Evolutionary conservation across 2,329 filamentous ascomycete species (phyloP).

Genomic region (Claviceps africana): DNA sequence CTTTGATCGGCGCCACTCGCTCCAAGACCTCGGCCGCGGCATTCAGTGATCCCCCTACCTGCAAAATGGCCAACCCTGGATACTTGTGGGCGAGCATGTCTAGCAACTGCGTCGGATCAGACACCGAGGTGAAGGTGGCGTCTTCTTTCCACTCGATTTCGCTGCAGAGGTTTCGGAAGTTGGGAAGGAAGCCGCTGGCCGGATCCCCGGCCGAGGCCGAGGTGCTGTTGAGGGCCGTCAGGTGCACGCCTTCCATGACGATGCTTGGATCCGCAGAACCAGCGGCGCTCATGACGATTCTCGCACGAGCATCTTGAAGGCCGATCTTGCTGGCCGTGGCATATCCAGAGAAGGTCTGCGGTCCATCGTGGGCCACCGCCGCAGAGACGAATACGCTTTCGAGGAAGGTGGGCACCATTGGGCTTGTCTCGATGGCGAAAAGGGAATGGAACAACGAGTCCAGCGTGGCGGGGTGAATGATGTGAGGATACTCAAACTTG

Average conservation of each 20-base stretch:
- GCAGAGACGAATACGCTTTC: conserved; percentile 32
- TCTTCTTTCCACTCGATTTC: conserved; percentile 34
- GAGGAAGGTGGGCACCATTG: conserved; percentile 37
- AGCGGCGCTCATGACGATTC: conserved; percentile 28
- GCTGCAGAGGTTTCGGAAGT: conserved; percentile 34
- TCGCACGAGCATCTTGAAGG: conserved; percentile 25
- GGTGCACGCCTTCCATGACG: conserved; percentile 29
- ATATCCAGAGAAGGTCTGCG: conserved; percentile 26
- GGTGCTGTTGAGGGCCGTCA: conserved; percentile 22
- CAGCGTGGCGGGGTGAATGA: conserved; percentile 44
- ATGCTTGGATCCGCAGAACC: conserved; percentile 22
- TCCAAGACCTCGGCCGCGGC: conserved; percentile 14
- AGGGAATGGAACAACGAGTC: conserved; percentile 42
- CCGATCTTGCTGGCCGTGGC: conserved; percentile 23
- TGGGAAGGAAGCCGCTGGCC: conserved; percentile 28
- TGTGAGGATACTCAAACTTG: conserved; percentile 36
- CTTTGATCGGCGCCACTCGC: conserved; percentile 10
- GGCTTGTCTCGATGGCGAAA: conserved; percentile 28
- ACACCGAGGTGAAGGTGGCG: conserved; percentile 12
- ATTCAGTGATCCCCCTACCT: conserved; percentile 18
- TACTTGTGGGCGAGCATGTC: conserved; percentile 24
- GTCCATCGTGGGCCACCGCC: conserved; percentile 17
- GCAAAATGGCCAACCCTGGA: conserved; percentile 24
- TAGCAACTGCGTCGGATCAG: conserved; percentile 15
- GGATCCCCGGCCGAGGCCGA: conserved; percentile 11